Percentiles rank a stretch among this genome's conserved stretches.
These are phyloP conservation scores for Linnemannia hyalina DNA, from an alignment of 192 early-diverging fungal species.

Conservation along the genomic window DNA sequence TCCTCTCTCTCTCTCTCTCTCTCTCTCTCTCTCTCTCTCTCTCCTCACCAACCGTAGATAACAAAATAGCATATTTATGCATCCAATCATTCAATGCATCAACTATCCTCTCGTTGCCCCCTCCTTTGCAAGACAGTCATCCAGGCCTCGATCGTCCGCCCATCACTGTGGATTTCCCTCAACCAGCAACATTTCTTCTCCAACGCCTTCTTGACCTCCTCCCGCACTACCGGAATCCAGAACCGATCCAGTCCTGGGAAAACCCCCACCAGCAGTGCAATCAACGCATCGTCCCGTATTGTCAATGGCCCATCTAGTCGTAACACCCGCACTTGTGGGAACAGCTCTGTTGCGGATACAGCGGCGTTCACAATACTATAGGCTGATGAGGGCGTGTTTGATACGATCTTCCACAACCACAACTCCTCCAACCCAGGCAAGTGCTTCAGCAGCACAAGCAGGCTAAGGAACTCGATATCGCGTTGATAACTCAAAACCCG, in stretches of 20 bases:
- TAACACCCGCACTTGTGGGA: neutral
- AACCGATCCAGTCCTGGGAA: neutral
- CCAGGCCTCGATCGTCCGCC: too few relatives aligned
- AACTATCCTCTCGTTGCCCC: too few relatives aligned
- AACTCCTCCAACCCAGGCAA: neutral
- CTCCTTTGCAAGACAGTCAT: neutral
- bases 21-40: neutral
- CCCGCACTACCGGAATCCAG: neutral
- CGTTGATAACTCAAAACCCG: neutral
- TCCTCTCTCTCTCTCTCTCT: neutral
- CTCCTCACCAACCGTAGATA: neutral
- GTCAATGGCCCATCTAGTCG: neutral
- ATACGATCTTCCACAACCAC: neutral
- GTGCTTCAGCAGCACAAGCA: neutral
- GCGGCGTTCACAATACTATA: neutral
- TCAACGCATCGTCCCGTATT: neutral
- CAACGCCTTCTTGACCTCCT: neutral
- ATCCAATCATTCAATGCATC: neutral
- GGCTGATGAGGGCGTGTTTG: neutral
- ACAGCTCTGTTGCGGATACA: neutral
- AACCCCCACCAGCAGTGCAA: neutral
- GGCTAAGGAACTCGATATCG: neutral
- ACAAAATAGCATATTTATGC: neutral
- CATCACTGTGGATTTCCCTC: neutral
- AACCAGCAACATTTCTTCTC: neutral